Percentiles rank a stretch among this genome's conserved stretches.
Evolutionary conservation across 2,329 filamentous ascomycete genomes (phyloP).

Genomic region (Lachnellula occidentalis): DNA sequence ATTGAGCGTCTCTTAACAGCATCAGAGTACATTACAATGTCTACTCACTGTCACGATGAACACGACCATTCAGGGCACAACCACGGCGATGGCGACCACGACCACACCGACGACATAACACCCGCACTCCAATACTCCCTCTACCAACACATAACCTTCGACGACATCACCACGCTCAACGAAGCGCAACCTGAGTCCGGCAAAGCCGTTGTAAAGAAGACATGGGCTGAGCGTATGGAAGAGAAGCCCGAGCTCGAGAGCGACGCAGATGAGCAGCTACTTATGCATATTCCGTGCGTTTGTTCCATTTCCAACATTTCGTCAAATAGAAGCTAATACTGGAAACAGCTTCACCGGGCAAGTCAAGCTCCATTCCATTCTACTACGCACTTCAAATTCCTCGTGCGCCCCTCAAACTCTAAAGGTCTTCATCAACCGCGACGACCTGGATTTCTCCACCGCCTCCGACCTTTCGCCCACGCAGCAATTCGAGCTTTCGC

Average conservation of each 20-base stretch:
- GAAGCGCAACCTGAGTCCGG: constrained; percentile 66
- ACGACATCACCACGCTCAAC: constrained; percentile 78
- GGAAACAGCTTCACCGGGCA: constrained; percentile 76
- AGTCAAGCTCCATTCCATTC: constrained; percentile 83
- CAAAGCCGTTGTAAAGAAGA: constrained; percentile 75
- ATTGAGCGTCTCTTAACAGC: background rate
- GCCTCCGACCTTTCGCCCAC: constrained; percentile 66
- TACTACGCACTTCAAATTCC: constrained; percentile 72
- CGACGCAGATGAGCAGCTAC: constrained; percentile 86
- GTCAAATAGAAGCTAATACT: background rate
- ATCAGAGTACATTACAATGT: constrained; percentile 26
- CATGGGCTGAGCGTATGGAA: constrained; percentile 76
- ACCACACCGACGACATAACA: constrained; percentile 87
- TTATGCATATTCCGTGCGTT: constrained; percentile 83
- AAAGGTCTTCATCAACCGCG: constrained; percentile 81
- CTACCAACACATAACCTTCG: constrained; percentile 89
- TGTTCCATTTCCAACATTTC: background rate
- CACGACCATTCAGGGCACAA: constrained; percentile 36
- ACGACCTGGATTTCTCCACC: constrained; percentile 77
- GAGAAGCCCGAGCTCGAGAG: constrained; percentile 72
- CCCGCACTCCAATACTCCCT: constrained; percentile 87
- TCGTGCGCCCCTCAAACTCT: constrained; percentile 72
- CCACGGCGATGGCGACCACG: constrained; percentile 71
- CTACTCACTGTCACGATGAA: constrained; percentile 44
- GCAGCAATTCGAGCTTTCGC: constrained; percentile 72